Evolutionary conservation across 352 stramenopile genomes (phyloP), one percentile per base, ranked within the genome.

Genomic region (Globisporangium splendens): DNA sequence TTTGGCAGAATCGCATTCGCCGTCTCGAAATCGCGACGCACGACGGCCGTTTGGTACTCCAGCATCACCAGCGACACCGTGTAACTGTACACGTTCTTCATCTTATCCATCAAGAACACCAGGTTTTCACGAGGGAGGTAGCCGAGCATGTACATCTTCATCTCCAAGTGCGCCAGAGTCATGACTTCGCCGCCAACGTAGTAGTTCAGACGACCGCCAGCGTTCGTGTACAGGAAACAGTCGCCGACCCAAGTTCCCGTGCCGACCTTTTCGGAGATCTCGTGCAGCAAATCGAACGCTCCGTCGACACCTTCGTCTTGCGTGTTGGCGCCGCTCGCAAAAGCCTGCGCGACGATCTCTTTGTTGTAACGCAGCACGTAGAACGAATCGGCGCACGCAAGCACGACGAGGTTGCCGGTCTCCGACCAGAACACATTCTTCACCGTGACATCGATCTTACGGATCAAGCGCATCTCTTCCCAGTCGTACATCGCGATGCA

Each of bases 171-270:
- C 18, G 95, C 92, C 1, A 99, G 76, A 38, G 96, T 99, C 83
- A 99, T 98, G 47, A 99, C 96, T 65, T 99, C 93, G n/a, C 97
- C 97, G 44, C 97, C 97, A n/a, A 99, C 97, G 68, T 98, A 99
- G 79, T 99, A 99, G 70, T 99, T 99, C 28, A 99, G 79, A 28
- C 96, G 79, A 6, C 89, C 88, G 33, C 74, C 75, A 41, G 84
- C 87, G 68, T 98, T 99, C 14, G 95, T 98, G 89, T 99, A 99
- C 58, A 99, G 79, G 76, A 99, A 99, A 79, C 97, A 99, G 69
- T 99, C 97, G 24, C 97, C 98, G n/a, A 99, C 96, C 98, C 97
- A 99, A 51, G 97, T 91, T 54, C 96, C 98, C 20, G 92, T 98
- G 28, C 88, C 86, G 43, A 99, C 94, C 50, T 83, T 97, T 61